Conservation (phyloP, 192 early-diverging fungal genomes). For the Podila verticillata region DNA sequence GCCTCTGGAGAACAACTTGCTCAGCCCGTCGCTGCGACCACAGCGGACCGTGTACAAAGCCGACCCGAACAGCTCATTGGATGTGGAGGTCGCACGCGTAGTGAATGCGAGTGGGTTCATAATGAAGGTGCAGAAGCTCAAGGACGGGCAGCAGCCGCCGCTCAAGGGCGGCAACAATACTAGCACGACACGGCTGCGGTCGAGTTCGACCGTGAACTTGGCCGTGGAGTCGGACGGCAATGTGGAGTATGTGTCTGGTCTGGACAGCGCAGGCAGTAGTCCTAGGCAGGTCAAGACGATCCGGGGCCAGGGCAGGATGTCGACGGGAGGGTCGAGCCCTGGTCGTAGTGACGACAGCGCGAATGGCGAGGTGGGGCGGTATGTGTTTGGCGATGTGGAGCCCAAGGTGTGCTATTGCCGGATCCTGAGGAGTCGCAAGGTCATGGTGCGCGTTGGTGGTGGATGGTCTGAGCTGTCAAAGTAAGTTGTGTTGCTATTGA, state of each 20-base stretch:
- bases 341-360: not conserved
- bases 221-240: conserved; percentile 25
- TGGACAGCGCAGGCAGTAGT: conserved; percentile 26
- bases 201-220: conserved; percentile 32
- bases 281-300: conserved; percentile 30
- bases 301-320: conserved; percentile 31
- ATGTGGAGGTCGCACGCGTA: conserved; percentile 66
- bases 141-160: conserved; percentile 29
- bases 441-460: conserved; percentile 76
- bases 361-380: conserved; percentile 66
- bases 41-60: conserved; percentile 40
- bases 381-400: conserved; percentile 72
- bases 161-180: conserved; percentile 9
- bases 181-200: conserved; percentile 11
- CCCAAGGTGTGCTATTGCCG: conserved; percentile 73
- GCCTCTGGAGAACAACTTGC: conserved; percentile 6
- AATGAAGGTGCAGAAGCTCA: conserved; percentile 61
- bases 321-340: not conserved
- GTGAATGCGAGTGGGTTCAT: conserved; percentile 68
- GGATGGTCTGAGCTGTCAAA: conserved; percentile 71
- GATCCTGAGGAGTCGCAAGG: conserved; percentile 67
- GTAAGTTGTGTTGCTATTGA: conserved; percentile 33
- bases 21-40: conserved; percentile 3
- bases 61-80: conserved; percentile 64
- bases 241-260: conserved; percentile 18